Base-by-base conservation (phyloP, 2,329 filamentous ascomycete species). In the Hyphodiscus sp. region DNA sequence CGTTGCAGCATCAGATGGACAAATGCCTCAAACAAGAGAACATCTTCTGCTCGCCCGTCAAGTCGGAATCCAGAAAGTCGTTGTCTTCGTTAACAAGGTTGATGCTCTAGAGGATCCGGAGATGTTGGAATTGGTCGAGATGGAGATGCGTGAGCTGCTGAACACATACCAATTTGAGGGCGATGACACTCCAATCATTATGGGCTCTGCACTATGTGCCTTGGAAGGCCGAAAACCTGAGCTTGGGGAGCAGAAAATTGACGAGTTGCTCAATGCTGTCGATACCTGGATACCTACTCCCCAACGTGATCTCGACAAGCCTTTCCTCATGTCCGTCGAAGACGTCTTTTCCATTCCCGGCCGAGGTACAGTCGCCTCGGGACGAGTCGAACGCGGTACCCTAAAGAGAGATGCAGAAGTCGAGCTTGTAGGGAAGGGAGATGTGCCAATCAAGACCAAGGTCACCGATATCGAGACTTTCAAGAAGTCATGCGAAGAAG, bases 401-500 rank as follows among this genome's bases (percentile, higher is more conserved):
- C 77, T 99, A 69, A 97, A 96, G 88, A 89, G 84, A 75, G 94
- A 99, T 71, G 80, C 85, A 60, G 94, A 99, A 70, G 84, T 99
- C 63, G 94, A 99, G 80, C 82, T 99, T 61, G 82, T 99, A 58
- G 94, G 94, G 71, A 95, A 94, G 79, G 84, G 86, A 63, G 74
- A 76, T 53, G 80, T 84, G 45, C 76, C 89, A 63, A 89, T 97
- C 80, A 96, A 95, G 85, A 97, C 94, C 74, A 97, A 96, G 81
- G 92, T 99, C 62, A 99, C 94, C 68, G 95, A 99, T 70, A 97
- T 99, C 65, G 94, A 99, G 80, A 99, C 92, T 62, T 99, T 99
- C 82, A 96, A 97, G 83, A 99, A 99, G 83, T 95, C 91, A 48
- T 97, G 94, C 74, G 91, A 96, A 55, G 90, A 96, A 76, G 95